Evolutionary conservation across 2,329 filamentous ascomycete genomes (phyloP), one percentile per base, ranked within the genome.

Genomic region (Pseudogymnoascus sp.): DNA sequence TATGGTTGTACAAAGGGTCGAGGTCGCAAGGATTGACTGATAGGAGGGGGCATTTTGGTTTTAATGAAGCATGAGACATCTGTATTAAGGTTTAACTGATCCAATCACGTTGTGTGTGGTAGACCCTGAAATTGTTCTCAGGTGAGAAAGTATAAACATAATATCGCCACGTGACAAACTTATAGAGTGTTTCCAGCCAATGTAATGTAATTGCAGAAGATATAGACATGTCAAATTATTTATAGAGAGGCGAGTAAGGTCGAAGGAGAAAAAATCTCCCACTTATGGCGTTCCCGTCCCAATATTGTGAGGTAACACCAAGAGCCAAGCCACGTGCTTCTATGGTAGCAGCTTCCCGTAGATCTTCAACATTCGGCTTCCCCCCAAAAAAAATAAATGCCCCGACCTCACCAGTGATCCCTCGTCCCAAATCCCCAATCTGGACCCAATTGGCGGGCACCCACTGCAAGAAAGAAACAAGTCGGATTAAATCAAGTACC

Each of bases 11-110:
- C 50, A 56, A 56, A 33, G 28, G 50, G 50, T 33, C 21, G 28
- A 56, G 50, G 16, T 14, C 28, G 28, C 16, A 56, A 33, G 50
- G 50, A 21, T 21, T 12, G 50, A 25, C 28, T 56, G 28, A 16
- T 35, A 31, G 50, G 16, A 33, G 28, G 33, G n/a, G 50, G 28
- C n/a, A 35, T 33, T 21, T 56, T 56, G 50, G 50, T 33, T 33
- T 56, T 56, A 56, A 56, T 56, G 50, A 56, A 56, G 50, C 28
- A 56, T 56, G 50, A 33, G 28, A 56, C 50, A 56, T 56, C 28
- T 56, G 50, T 56, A 56, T 14, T 56, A 56, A 56, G 10, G 28
- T 56, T 56, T 56, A 35, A 33, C 28, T 56, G 16, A 56, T 56
- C 50, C 50, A 56, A 56, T 56, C 28, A 56, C 3, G 28, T 12